A percentile compares a stretch with the other conserved stretches of the same genome.
Evolutionary conservation across 495 filamentous ascomycete species (phyloP).

Genomic region (Penicillium maclennaniae): DNA sequence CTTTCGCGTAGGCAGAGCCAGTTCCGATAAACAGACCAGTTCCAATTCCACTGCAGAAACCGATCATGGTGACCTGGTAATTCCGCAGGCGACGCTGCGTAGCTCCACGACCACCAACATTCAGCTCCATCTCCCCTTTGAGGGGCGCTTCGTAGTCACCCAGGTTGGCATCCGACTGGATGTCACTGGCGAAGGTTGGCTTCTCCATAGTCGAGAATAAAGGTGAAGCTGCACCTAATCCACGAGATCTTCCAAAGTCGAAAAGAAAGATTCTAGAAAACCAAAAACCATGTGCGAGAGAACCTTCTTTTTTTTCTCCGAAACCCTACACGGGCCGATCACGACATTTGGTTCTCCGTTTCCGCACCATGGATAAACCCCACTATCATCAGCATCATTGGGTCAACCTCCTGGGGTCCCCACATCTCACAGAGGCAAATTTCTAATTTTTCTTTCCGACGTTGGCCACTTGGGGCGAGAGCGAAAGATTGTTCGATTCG

Average conservation of each 20-base stretch:
- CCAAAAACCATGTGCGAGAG: constrained; percentile 4
- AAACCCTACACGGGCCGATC: constrained; percentile 14
- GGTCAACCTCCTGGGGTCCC: constrained; percentile 4
- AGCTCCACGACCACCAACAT: constrained; percentile 34
- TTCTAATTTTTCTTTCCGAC: constrained; percentile 8
- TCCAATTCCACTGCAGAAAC: constrained; percentile 50
- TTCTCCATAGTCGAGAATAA: constrained; percentile 11
- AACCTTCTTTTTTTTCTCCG: constrained; percentile 9
- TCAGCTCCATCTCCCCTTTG: constrained; percentile 34
- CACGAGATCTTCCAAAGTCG: neutral
- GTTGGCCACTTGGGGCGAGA: neutral
- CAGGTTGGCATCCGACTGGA: constrained; percentile 17
- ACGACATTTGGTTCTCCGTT: constrained; percentile 18
- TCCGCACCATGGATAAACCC: constrained; percentile 8
- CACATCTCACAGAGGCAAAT: constrained; percentile 14
- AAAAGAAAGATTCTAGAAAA: neutral
- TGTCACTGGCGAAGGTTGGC: constrained; percentile 10
- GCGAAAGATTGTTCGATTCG: neutral
- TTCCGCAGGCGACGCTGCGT: constrained; percentile 36
- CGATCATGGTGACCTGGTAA: constrained; percentile 41
- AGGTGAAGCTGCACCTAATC: neutral
- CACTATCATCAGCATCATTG: constrained; percentile 17
- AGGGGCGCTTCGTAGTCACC: constrained; percentile 18
- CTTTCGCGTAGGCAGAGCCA: constrained; percentile 60
- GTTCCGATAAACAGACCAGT: constrained; percentile 76